Base-by-base conservation (phyloP, 1,139 yeast species). In the Wickerhamomyces sp. region DNA sequence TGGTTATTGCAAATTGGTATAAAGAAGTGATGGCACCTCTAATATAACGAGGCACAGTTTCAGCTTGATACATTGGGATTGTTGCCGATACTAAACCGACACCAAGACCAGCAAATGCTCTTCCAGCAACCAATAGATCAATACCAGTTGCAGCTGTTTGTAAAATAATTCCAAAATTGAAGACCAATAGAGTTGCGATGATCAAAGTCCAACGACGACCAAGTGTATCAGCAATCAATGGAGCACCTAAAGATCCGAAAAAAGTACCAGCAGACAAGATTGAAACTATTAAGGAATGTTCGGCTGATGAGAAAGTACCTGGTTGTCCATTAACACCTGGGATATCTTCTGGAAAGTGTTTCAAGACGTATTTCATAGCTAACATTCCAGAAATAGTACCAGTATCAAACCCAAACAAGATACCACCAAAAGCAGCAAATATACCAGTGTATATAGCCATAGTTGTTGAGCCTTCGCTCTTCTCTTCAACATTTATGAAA, bases 21-120 rank as follows among this genome's bases (percentile, higher is more conserved):
- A 84, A 75, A 39, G 83, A 76, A 40, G 84, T 88, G 36, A 70
- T 66, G 32, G 88, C 76, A 63, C 91, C 93, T 68, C 93, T 76
- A 50, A 81, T 69, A 55, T 75, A 73, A 61, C 75, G 81, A 48
- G 91, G 91, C 35, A 89, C 76, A 52, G 81, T 73, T 67, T 84
- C 91, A 47, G 85, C 74, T 67, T 82, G 82, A 63, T 83, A 83
- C 64, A 84, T 67, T 38, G 89, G 88, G 45, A 79, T 75, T 44
- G 79, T 68, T 36, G 85, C 84, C 18, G 89, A 74, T 36, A 83
- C 76, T 37, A 75, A 73, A 57, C 91, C 91, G 47, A 84, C 85
- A 61, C 85, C 87, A 46, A 81, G 63, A 56, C 85, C 85, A 33
- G 84, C 75, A 58, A 82, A 71, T 44, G 76, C 71, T 66, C 86